Conservation (phyloP, 768 basidiomycete genomes). For the Mycena galopus region DNA sequence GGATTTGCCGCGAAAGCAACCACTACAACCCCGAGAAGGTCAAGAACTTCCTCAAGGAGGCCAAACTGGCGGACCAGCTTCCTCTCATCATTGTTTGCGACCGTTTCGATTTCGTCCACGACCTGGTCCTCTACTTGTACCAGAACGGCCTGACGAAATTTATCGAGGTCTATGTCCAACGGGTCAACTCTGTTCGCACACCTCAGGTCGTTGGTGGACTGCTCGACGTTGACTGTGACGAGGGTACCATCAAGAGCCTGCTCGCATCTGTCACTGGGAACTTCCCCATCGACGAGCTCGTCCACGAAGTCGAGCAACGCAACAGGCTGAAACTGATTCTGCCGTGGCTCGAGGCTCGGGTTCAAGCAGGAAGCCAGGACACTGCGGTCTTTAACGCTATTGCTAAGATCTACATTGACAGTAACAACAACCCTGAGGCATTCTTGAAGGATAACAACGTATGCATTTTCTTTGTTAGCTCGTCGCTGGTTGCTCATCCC, state of each 20-base stretch:
- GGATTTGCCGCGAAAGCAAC: conserved; percentile 98
- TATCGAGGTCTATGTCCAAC: conserved; percentile 99
- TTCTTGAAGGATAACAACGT: conserved; percentile 99
- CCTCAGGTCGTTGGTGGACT: conserved; percentile 98
- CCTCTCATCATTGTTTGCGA: conserved; percentile 99
- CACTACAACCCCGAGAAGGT: conserved; percentile 99
- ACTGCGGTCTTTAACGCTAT: conserved; percentile 95
- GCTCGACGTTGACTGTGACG: conserved; percentile 98
- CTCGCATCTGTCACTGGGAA: conserved; percentile 94
- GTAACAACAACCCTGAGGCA: conserved; percentile 96
- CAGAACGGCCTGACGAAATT: conserved; percentile 97
- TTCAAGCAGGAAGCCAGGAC: conserved; percentile 95
- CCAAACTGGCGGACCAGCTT: conserved; percentile 95
- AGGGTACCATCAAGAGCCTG: conserved; percentile 94
- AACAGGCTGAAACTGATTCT: conserved; percentile 97
- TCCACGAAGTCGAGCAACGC: conserved; percentile 95
- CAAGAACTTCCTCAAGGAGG: conserved; percentile 99
- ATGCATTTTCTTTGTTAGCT: conserved; percentile 45
- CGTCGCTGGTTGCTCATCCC: conserved; percentile 10
- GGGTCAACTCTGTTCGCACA: conserved; percentile 96
- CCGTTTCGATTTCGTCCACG: conserved; percentile 99
- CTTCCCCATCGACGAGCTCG: conserved; percentile 98
- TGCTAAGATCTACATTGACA: conserved; percentile 99
- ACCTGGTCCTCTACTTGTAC: conserved; percentile 97
- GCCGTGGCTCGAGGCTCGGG: conserved; percentile 95